phyloP scores from a whole-genome alignment of 2,329 filamentous ascomycete genomes.

The Alternaria consortialis region DNA sequence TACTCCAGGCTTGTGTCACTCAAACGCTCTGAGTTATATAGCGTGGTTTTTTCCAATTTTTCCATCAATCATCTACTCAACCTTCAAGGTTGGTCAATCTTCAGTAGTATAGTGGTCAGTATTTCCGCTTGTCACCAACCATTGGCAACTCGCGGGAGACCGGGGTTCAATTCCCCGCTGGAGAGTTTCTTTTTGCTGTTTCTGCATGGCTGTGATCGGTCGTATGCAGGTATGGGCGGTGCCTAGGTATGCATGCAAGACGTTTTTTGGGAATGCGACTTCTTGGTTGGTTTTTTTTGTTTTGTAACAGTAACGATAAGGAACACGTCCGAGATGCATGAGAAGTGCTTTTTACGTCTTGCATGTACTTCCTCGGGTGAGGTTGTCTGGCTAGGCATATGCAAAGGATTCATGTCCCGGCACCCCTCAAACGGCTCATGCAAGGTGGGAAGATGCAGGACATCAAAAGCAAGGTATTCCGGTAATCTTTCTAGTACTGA shows the following conservation, averaged over 20 bases:
- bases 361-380: too few relatives aligned
- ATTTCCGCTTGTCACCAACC: conserved; percentile 3
- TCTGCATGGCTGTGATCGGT: too few relatives aligned
- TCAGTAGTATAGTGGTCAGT: conserved; percentile 10
- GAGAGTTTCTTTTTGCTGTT: not conserved
- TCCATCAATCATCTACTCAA: conserved; percentile 2
- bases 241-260: not conserved
- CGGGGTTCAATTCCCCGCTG: conserved; percentile 5
- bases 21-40: not conserved
- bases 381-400: not conserved
- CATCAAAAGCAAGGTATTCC: too few relatives aligned
- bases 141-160: conserved; percentile 4
- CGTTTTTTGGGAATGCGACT: not conserved
- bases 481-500: not conserved
- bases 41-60: fast-evolving
- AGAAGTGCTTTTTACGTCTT: too few relatives aligned
- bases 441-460: not conserved
- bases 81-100: not conserved
- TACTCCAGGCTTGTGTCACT: not conserved
- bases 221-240: not conserved
- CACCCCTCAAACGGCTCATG: not conserved
- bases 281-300: not conserved
- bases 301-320: not conserved
- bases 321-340: not conserved
- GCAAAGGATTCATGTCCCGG: not conserved